Percentiles rank a stretch among this genome's conserved stretches.
phyloP scores from a whole-genome alignment of 495 filamentous ascomycete genomes.

The Hamigera avellanea region DNA sequence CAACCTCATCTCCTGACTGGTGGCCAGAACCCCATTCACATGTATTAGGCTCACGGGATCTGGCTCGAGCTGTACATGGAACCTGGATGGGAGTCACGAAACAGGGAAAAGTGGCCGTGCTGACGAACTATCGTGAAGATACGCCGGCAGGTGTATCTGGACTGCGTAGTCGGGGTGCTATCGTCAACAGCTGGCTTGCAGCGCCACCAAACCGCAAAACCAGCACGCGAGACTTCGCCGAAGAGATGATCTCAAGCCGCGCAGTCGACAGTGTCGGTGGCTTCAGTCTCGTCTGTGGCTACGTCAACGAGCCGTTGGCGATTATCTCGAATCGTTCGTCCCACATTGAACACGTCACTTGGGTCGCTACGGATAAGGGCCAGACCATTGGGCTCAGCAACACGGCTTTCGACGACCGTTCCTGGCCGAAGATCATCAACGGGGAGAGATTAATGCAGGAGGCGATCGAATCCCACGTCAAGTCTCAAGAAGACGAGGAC shows the following conservation, averaged over 20 bases:
- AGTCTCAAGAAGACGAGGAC: slow-evolving; percentile 42
- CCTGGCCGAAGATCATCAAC: slow-evolving; percentile 74
- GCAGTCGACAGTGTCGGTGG: slow-evolving; percentile 60
- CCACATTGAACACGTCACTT: slow-evolving; percentile 40
- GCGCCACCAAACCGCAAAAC: slow-evolving; percentile 14
- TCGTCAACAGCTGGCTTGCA: slow-evolving; percentile 82
- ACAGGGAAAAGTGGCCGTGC: slow-evolving; percentile 71
- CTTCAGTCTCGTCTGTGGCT: slow-evolving; percentile 84
- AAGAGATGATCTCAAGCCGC: slow-evolving; percentile 43
- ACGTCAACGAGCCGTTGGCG: slow-evolving; percentile 64
- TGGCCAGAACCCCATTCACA: slow-evolving; percentile 55
- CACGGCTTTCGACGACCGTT: slow-evolving; percentile 57
- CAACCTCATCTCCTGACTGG: slow-evolving; percentile 73
- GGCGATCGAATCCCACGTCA: slow-evolving; percentile 35
- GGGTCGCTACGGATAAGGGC: slow-evolving; percentile 54
- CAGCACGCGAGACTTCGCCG: slow-evolving; percentile 53
- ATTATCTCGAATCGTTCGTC: slow-evolving; percentile 83
- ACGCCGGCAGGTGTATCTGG: slow-evolving; percentile 39
- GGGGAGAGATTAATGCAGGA: slow-evolving; percentile 38
- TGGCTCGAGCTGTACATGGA: slow-evolving; percentile 54
- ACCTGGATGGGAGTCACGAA: slow-evolving; percentile 92
- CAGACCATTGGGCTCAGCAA: slow-evolving; percentile 78
- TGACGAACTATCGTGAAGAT: slow-evolving; percentile 87
- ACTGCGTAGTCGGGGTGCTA: slow-evolving; percentile 61
- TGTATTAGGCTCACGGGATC: slow-evolving; percentile 58